Percentiles rank a stretch among this genome's conserved stretches.
phyloP scores from a whole-genome alignment of 2,329 filamentous ascomycete genomes.

The Daldinia sp. region DNA sequence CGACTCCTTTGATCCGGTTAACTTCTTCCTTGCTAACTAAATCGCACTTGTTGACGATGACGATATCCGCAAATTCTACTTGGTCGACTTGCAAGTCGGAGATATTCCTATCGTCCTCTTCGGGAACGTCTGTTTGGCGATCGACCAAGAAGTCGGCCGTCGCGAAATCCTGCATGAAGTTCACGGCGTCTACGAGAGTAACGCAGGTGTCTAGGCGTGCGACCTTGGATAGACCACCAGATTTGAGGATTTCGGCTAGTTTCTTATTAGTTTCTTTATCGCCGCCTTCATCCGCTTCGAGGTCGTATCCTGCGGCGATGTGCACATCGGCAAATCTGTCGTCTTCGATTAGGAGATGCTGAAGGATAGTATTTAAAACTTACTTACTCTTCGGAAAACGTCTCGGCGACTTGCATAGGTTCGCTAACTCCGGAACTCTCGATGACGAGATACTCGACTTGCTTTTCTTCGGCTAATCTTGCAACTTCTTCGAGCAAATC shows the following conservation, averaged over 20 bases:
- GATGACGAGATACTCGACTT: constrained; percentile 78
- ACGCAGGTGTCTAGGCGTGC: constrained; percentile 73
- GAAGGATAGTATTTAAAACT: constrained; percentile 29
- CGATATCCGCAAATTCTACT: constrained; percentile 81
- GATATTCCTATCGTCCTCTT: constrained; percentile 79
- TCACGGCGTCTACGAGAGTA: constrained; percentile 49
- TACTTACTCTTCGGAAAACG: constrained; percentile 60
- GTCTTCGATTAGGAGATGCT: neutral
- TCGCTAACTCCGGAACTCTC: constrained; percentile 80
- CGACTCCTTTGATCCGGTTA: constrained; percentile 63
- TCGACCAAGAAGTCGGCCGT: constrained; percentile 76
- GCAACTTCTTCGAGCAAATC: constrained; percentile 78
- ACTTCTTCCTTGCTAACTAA: constrained; percentile 59
- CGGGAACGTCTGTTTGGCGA: constrained; percentile 68
- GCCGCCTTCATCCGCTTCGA: neutral
- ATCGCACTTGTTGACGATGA: constrained; percentile 78
- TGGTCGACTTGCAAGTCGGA: constrained; percentile 82
- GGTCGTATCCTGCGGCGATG: neutral
- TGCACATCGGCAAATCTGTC: constrained; percentile 2
- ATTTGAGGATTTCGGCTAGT: constrained; percentile 47
- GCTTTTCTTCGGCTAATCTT: constrained; percentile 69
- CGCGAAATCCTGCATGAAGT: constrained; percentile 73
- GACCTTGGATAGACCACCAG: constrained; percentile 74
- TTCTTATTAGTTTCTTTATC: neutral
- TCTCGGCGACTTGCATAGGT: constrained; percentile 80